Base-by-base conservation (phyloP, 2,329 filamentous ascomycete species). In the Trichoderma pleuroti region DNA sequence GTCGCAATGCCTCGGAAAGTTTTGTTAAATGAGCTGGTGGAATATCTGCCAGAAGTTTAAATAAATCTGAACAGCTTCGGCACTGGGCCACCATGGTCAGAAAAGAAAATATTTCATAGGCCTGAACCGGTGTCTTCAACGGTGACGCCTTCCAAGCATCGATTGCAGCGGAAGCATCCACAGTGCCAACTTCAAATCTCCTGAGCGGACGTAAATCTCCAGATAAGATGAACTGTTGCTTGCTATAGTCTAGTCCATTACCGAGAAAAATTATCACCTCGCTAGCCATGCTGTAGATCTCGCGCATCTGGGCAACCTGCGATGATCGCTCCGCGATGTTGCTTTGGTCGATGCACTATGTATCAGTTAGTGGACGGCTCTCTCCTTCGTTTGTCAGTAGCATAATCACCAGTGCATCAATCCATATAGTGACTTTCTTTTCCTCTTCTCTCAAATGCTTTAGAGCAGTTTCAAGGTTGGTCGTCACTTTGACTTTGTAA, bases 261-360 rank as follows among this genome's bases (percentile, higher is more conserved):
- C 62, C 62, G n/a, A 64, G 42, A 26, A 64, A 64, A 2, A 64
- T 26, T 3, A 64, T 26, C 7, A 64, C 62, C 18, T 64, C 42
- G 9, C n/a, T 18, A 9, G 42, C 62, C 1, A 1, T 64, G 6
- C 42, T 24, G 18, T 64, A 64, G 9, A 64, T 64, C 8, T 52
- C 14, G 3, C 62, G 62, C 62, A 64, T 64, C n/a, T 64, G 62
- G 18, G 62, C 28, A 36, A 64, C 62, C 62, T 64, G 62, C 1
- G 21, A 52, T 26, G 42, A 64, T 54, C 62, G 42, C 28, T 64
- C 62, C 0, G n/a, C 21, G 9, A 9, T 54, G 62, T 52, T 52
- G n/a, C 28, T 36, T n/a, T 64, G 62, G 30, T 64, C n/a, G 26
- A 64, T 64, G 30, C 62, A 64, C 61, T 64, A 52, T 52, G 14